Base-by-base conservation (phyloP, 2,329 filamentous ascomycete genomes). In the Fusarium chuoi region DNA sequence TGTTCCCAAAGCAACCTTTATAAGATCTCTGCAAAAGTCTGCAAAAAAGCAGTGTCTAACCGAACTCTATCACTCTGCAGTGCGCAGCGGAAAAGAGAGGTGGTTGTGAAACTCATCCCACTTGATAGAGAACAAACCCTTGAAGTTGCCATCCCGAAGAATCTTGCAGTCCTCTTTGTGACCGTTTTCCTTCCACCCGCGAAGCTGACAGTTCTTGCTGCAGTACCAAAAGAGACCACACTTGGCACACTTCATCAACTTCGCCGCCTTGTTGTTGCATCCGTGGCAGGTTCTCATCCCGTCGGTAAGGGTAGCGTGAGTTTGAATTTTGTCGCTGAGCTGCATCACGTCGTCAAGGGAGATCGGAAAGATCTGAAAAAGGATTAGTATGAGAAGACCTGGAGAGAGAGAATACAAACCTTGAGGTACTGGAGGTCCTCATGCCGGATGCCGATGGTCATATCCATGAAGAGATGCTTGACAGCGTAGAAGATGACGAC, bases 191-290 rank as follows among this genome's bases (percentile, higher is more conserved):
- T 39, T 42, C 73, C 74, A 76, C 0, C 65, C 62, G 2, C 26
- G 26, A 1, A 17, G 55, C 46, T 75, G 71, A 7, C 74, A 76
- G 7, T 38, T 13, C 56, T 59, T 45, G 41, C 48, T n/a, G 18
- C 75, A 77, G 38, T 77, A 77, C 64, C 67, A 68, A 26, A 76
- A 71, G 33, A 70, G n/a, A 0, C 9, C 30, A 4, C 75, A 77
- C 39, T 49, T 61, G 20, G 48, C 44, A 26, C 70, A 77, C 33
- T 56, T 55, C 52, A 45, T 55, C 33, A 71, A 5, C 6, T 36
- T 54, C 1, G 18, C 20, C 1, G 59, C 39, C 13, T 55, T 42
- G 28, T 63, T 60, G 12, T 61, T 41, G 45, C 75, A 77, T 12
- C 70, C 72, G 8, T 75, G 70, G 18, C 75, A 77, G 24, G 39